Evolutionary conservation across 2,329 filamentous ascomycete genomes (phyloP), one percentile per base, ranked within the genome.

Genomic region (Lachnellula cervina): DNA sequence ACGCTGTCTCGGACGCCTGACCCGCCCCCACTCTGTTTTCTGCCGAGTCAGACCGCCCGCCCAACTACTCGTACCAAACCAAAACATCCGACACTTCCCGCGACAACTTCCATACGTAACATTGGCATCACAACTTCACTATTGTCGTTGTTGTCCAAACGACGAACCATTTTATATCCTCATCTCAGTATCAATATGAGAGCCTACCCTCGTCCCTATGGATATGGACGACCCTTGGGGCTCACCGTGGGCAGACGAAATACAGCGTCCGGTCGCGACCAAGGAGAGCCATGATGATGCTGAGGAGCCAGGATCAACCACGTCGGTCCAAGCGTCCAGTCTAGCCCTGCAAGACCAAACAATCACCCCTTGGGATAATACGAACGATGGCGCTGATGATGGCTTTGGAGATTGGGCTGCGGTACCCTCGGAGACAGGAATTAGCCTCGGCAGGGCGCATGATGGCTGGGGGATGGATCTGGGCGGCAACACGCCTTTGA

Each of bases 151-250:
- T 32, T 32, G 8, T 32, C 9, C 8, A 4, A 32, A 32, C 8
- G 28, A 32, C 48, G 32, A 17, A 32, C 48, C 45, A 34, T 25
- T 40, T 48, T 54, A 9, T 38, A 25, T 32, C 28, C 28, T 32
- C 28, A 32, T 45, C 42, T 48, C 45, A 54, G 52, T 59, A 64
- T 64, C 65, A 68, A 64, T 63, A 68, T 68, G 67, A 68, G 58
- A 66, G 60, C 45, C 52, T 54, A 35, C 55, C 54, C 56, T 54
- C 55, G 55, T 52, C 56, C 48, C 51, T 61, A 63, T 62, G 59
- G 64, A 61, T 62, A 72, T 71, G 69, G 69, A 71, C 62, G 69
- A 72, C 60, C 66, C 68, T 56, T 72, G 70, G 70, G 68, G 69
- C 60, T 72, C 70, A 53, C 70, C 70, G 32, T 72, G 70, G 70